Evolutionary conservation across 805 yeast species (phyloP).

Genomic region (Grigorovia humatica): DNA sequence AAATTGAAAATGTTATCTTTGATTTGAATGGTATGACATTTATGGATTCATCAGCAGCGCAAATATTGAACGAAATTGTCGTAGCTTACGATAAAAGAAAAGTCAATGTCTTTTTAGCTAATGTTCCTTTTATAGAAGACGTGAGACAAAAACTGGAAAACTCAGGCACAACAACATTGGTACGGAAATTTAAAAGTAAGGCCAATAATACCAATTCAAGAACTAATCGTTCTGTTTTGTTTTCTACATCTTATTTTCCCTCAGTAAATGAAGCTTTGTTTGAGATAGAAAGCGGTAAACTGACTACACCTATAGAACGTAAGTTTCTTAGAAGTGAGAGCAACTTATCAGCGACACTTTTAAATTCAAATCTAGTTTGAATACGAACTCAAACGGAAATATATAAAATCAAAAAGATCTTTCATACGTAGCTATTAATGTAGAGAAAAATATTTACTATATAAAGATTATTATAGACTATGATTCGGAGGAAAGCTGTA

Average conservation of each 20-base stretch:
- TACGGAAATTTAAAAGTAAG: conserved; percentile 1
- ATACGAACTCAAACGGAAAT: no score
- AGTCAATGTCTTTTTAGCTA: conserved; percentile 48
- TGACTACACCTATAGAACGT: not conserved
- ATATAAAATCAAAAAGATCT: no score
- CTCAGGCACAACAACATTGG: conserved; percentile 40
- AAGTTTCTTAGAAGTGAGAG: not conserved
- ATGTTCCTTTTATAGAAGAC: conserved; percentile 40
- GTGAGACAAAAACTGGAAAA: conserved; percentile 41
- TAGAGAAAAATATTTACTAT: no score
- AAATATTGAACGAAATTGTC: conserved; percentile 55
- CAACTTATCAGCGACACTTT: not conserved
- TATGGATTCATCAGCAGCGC: conserved; percentile 73
- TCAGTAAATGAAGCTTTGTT: conserved; percentile 12
- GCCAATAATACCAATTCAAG: not conserved
- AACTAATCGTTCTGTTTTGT: not conserved
- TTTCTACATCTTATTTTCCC: conserved; percentile 7
- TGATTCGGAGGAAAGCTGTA: no score
- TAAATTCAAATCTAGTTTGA: conserved; percentile 3
- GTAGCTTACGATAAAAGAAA: conserved; percentile 42
- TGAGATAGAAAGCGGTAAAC: conserved; percentile 3
- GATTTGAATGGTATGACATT: conserved; percentile 76
- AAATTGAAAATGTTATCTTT: conserved; percentile 51
- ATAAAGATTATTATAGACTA: no score
- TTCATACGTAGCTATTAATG: no score